Percentiles rank a stretch among this genome's conserved stretches.
phyloP scores from a whole-genome alignment of 129 eudicot genomes.

The Helichrysum umbraculigerum region DNA sequence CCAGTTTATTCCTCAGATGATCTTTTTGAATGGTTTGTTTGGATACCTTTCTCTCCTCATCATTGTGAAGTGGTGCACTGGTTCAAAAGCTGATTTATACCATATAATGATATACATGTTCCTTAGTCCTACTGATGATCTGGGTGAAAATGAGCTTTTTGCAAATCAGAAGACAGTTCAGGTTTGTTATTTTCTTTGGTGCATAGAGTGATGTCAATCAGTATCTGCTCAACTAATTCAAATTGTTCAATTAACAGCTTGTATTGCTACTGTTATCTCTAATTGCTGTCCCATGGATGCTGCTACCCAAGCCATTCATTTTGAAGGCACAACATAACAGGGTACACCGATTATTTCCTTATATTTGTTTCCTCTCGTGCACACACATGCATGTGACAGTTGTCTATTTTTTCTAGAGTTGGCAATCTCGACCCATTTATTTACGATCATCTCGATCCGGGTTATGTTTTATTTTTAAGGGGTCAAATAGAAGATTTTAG shows the following conservation, averaged over 20 bases:
- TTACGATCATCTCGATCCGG: no score
- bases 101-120: constrained; percentile 99
- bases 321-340: constrained; percentile 69
- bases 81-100: constrained; percentile 94
- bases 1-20: constrained; percentile 92
- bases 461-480: no score
- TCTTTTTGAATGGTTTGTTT: constrained; percentile 82
- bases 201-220: not conserved
- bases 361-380: not conserved
- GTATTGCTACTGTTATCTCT: constrained; percentile 73
- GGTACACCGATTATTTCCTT: constrained; percentile 41
- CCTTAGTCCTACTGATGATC: constrained; percentile 91
- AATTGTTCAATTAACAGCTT: constrained; percentile 45
- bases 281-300: constrained; percentile 98
- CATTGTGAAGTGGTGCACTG: constrained; percentile 92
- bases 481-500: not conserved
- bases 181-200: constrained; percentile 94
- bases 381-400: not conserved
- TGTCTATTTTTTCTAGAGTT: not conserved
- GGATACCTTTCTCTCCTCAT: constrained; percentile 94
- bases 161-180: constrained; percentile 83
- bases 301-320: constrained; percentile 94
- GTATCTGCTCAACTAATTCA: not conserved
- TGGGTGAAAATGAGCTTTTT: constrained; percentile 95
- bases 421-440: no score